A percentile compares a stretch with the other conserved stretches of the same genome.
phyloP scores from a whole-genome alignment of 2,329 filamentous ascomycete species.

The Blastomyces parvus region DNA sequence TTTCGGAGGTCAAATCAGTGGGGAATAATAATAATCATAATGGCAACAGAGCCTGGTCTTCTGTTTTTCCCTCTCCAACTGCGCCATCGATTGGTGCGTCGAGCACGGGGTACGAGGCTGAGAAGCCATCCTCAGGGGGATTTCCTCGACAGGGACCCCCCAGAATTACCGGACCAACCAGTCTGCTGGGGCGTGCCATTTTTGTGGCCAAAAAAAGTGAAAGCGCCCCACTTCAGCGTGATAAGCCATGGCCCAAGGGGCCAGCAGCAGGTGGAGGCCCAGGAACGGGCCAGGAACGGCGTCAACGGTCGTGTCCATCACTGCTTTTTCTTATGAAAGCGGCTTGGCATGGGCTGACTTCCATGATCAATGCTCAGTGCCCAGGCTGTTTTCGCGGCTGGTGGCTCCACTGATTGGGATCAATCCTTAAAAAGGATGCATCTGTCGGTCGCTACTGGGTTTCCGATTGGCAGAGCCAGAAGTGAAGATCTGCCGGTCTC shows the following conservation, averaged over 20 bases:
- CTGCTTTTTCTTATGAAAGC: background rate
- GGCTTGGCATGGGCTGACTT: background rate
- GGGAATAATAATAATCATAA: background rate
- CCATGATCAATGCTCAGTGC: background rate
- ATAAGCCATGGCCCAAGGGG: background rate
- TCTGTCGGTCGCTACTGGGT: background rate
- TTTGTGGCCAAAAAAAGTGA: background rate
- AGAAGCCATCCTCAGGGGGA: background rate
- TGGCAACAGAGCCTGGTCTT: background rate
- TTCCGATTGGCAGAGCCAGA: slow-evolving; percentile 3
- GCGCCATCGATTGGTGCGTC: background rate
- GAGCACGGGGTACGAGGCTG: background rate
- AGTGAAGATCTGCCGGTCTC: background rate
- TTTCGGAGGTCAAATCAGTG: background rate
- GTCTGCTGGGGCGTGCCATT: background rate
- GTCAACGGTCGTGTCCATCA: background rate
- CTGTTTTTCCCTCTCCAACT: background rate
- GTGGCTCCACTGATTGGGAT: background rate
- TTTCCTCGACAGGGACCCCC: background rate
- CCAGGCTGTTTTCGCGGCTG: background rate
- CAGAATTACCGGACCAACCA: background rate
- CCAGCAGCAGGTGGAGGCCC: background rate
- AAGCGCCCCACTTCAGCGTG: background rate
- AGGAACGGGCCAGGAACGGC: slow-evolving; percentile 6
- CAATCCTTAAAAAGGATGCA: background rate